Evolutionary conservation across 495 filamentous ascomycete species (phyloP).

Genomic region (Friedmanniomyces simplex): DNA sequence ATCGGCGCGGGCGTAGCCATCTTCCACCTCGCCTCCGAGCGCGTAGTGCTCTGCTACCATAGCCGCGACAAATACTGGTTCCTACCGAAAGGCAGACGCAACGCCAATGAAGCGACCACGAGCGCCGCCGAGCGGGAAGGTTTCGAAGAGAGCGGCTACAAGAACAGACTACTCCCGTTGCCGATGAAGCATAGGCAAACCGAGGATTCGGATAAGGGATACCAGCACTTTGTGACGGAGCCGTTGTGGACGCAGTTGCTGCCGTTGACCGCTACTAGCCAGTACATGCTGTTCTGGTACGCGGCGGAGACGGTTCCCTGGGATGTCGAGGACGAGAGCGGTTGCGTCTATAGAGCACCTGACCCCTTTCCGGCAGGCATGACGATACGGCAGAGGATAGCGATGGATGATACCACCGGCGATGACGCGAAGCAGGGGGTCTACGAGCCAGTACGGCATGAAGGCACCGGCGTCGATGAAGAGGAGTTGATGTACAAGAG

Average conservation of each 20-base stretch:
- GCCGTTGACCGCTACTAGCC: slow-evolving; percentile 23
- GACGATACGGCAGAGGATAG: slow-evolving; percentile 30
- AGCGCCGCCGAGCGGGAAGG: slow-evolving; percentile 37
- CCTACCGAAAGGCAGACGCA: slow-evolving; percentile 38
- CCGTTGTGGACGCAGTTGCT: slow-evolving; percentile 37
- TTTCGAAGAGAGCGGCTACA: slow-evolving; percentile 42
- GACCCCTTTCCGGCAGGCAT: slow-evolving; percentile 26
- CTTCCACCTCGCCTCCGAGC: slow-evolving; percentile 36
- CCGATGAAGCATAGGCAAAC: slow-evolving; percentile 33
- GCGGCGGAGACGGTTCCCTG: slow-evolving; percentile 40
- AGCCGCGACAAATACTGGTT: slow-evolving; percentile 35
- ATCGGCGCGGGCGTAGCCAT: slow-evolving; percentile 38
- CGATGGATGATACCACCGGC: slow-evolving; percentile 21
- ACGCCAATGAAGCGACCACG: slow-evolving; percentile 34
- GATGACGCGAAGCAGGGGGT: slow-evolving; percentile 15
- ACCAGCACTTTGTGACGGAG: slow-evolving; percentile 29
- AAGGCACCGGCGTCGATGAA: slow-evolving; percentile 36
- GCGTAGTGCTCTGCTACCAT: slow-evolving; percentile 38
- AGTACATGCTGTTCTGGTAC: slow-evolving; percentile 43
- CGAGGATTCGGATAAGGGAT: slow-evolving; percentile 9
- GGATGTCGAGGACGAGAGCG: slow-evolving; percentile 23
- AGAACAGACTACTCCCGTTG: slow-evolving; percentile 39
- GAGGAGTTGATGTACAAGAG: slow-evolving; percentile 37
- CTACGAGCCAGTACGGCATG: slow-evolving; percentile 35
- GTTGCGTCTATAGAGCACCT: slow-evolving; percentile 21